These are phyloP conservation scores for Pulveroboletus sp. DNA, from an alignment of 768 basidiomycete species.

Conservation along the genomic window DNA sequence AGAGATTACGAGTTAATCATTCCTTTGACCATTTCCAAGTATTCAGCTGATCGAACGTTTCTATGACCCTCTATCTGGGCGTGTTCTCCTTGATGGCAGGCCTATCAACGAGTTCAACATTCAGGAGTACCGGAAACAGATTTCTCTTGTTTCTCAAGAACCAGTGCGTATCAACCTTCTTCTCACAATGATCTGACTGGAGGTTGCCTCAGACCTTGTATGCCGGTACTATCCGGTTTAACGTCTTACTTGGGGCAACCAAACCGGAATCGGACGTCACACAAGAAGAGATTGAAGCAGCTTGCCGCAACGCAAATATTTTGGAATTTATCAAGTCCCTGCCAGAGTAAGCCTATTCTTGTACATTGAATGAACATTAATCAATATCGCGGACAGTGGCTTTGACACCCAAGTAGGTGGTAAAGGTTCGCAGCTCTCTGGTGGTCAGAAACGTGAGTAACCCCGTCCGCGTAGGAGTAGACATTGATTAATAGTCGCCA, in stretches of 20 bases:
- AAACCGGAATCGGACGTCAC: conserved; percentile 79
- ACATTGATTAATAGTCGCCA: conserved; percentile 17
- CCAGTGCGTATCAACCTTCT: conserved; percentile 37
- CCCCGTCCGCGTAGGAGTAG: not conserved
- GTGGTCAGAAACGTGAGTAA: conserved; percentile 78
- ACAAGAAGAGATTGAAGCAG: conserved; percentile 81
- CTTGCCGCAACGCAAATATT: conserved; percentile 85
- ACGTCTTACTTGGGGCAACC: conserved; percentile 84
- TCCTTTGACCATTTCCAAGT: conserved; percentile 31
- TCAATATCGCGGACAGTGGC: conserved; percentile 47
- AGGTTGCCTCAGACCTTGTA: conserved; percentile 57
- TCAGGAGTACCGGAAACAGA: conserved; percentile 83
- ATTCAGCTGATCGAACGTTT: conserved; percentile 84
- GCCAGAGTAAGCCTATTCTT: conserved; percentile 58
- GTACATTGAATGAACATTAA: not conserved
- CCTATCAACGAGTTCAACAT: conserved; percentile 76
- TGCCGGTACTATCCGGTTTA: conserved; percentile 89
- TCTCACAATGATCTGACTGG: not conserved
- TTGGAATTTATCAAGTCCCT: conserved; percentile 85
- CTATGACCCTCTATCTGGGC: conserved; percentile 76
- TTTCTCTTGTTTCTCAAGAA: conserved; percentile 90
- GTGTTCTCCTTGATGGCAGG: conserved; percentile 71
- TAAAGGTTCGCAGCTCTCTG: conserved; percentile 86
- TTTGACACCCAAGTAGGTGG: conserved; percentile 92
- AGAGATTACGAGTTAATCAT: not conserved